A percentile compares a stretch with the other conserved stretches of the same genome.
Conservation (phyloP, 345 rosid species). For the Cardamine chenopodiifolia region DNA sequence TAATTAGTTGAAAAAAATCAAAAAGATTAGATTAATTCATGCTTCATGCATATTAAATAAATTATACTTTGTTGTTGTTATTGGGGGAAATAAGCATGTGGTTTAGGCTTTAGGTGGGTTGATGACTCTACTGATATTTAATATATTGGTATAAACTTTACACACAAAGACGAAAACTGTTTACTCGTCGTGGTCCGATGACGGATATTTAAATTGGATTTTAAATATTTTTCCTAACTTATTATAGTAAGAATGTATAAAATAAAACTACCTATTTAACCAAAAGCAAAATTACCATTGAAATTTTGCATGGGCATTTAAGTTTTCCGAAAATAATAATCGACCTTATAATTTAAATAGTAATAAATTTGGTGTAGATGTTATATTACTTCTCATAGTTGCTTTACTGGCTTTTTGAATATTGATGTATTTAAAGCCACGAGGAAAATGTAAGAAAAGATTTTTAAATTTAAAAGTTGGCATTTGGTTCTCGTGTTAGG, state of each 20-base stretch:
- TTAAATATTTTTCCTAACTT: background rate
- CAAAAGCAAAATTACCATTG: no score
- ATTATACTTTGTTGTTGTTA: background rate
- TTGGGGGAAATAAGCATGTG: constrained; percentile 14
- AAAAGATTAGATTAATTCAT: background rate
- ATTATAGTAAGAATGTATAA: background rate
- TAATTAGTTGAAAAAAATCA: background rate
- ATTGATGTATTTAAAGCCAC: background rate
- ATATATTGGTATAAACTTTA: background rate
- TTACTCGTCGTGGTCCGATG: background rate
- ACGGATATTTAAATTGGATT: background rate
- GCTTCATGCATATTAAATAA: background rate
- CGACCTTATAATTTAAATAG: background rate
- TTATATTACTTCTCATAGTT: background rate
- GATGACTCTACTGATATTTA: background rate
- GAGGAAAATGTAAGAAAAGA: background rate
- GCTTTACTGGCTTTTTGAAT: background rate
- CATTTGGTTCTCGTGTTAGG: background rate
- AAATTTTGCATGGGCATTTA: no score
- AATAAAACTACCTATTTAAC: background rate
- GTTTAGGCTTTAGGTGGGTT: constrained; percentile 10
- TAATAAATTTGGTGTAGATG: no score
- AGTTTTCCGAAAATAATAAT: background rate
- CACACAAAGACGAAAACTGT: background rate
- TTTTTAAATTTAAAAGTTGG: background rate